Evolutionary conservation across 306 rosid species (phyloP).

Genomic region (Senna siamea): DNA sequence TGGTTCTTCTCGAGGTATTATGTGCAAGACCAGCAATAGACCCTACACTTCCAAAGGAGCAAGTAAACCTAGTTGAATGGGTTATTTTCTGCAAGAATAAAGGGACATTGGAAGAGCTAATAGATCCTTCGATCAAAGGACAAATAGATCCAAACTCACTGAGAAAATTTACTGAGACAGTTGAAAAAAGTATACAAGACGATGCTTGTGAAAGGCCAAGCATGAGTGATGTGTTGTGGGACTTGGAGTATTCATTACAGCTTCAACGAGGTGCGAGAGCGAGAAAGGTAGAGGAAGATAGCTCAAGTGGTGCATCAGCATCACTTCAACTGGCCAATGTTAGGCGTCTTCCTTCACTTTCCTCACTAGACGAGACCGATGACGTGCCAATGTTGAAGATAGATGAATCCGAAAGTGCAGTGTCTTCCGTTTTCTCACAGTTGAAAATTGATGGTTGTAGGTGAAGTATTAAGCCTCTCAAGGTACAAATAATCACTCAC

Average conservation of each 20-base stretch:
- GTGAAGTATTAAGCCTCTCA: slow-evolving; percentile 36
- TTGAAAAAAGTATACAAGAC: slow-evolving; percentile 47
- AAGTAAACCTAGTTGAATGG: slow-evolving; percentile 60
- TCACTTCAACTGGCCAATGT: slow-evolving; percentile 39
- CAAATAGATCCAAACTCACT: slow-evolving; percentile 50
- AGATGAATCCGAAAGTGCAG: slow-evolving; percentile 41
- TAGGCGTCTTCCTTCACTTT: slow-evolving; percentile 42
- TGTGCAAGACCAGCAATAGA: slow-evolving; percentile 62
- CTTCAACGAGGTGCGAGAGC: slow-evolving; percentile 48
- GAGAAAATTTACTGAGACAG: slow-evolving; percentile 45
- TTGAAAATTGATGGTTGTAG: slow-evolving; percentile 43
- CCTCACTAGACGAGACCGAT: slow-evolving; percentile 41
- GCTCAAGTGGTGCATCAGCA: slow-evolving; percentile 40
- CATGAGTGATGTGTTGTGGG: slow-evolving; percentile 64
- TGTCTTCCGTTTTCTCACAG: slow-evolving; percentile 42
- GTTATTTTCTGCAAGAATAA: slow-evolving; percentile 50
- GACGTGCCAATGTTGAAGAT: slow-evolving; percentile 25
- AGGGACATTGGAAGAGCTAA: slow-evolving; percentile 41
- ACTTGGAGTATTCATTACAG: slow-evolving; percentile 61
- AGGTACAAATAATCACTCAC: not conserved
- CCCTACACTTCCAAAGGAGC: slow-evolving; percentile 40
- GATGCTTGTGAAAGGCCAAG: slow-evolving; percentile 53
- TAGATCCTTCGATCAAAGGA: slow-evolving; percentile 49
- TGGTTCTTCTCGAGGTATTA: slow-evolving; percentile 59
- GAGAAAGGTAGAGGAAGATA: slow-evolving; percentile 38